Percentiles rank a stretch among this genome's conserved stretches.
Conservation (phyloP, 805 yeast genomes). For the Pichia rugopelliculosa region DNA sequence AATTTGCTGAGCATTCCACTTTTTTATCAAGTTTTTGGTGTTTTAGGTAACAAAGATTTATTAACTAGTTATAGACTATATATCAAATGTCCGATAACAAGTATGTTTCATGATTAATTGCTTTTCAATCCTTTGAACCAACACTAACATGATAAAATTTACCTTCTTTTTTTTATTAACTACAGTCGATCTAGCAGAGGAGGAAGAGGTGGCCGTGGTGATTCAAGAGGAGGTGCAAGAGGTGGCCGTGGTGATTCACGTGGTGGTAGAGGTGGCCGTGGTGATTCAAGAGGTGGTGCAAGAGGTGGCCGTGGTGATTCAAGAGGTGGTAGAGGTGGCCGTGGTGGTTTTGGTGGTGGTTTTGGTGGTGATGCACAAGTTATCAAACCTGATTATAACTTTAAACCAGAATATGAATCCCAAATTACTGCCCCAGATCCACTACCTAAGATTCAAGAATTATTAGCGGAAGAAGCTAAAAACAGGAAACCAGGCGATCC, state of each 20-base stretch:
- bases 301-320: slow-evolving; percentile 9
- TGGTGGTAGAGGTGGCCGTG: slow-evolving; percentile 1
- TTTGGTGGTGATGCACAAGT: slow-evolving; percentile 13
- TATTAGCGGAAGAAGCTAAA: slow-evolving; percentile 8
- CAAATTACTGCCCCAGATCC: slow-evolving; percentile 13
- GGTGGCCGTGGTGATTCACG: neutral
- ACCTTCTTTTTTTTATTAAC: too few relatives aligned
- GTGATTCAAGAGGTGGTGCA: slow-evolving; percentile 4
- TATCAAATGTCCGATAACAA: neutral
- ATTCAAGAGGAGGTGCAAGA: neutral
- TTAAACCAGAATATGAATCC: slow-evolving; percentile 14
- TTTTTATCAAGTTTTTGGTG: too few relatives aligned
- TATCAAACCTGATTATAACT: slow-evolving; percentile 16
- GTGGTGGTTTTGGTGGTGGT: slow-evolving; percentile 15
- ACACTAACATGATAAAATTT: neutral
- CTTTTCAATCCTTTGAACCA: neutral
- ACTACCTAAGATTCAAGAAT: slow-evolving; percentile 10
- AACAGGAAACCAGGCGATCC: slow-evolving; percentile 13
- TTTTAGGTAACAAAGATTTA: too few relatives aligned
- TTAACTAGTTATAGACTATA: neutral
- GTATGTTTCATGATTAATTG: neutral
- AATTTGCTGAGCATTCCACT: neutral
- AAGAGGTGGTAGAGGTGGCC: slow-evolving; percentile 16
- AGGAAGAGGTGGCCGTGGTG: slow-evolving; percentile 9
- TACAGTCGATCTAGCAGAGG: too few relatives aligned